Evolutionary conservation across 2,329 filamentous ascomycete species (phyloP).

Genomic region (Arthrinium phaeospermum): DNA sequence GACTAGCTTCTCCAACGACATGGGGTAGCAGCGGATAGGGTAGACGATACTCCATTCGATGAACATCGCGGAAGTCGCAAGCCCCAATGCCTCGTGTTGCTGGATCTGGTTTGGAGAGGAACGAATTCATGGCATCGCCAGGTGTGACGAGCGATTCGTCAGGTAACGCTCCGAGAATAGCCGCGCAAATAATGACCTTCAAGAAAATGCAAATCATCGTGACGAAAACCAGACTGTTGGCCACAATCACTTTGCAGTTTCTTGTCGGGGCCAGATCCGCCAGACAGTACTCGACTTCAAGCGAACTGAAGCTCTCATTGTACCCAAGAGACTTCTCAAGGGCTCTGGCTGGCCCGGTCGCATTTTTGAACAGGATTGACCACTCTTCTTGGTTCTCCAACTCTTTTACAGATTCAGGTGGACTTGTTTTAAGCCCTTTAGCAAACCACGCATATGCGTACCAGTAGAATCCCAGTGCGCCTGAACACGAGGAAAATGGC

Average conservation of each 20-base stretch:
- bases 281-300: neutral
- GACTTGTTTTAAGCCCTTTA: too few relatives aligned
- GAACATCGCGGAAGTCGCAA: neutral
- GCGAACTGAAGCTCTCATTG: neutral
- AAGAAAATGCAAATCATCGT: neutral
- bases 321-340: neutral
- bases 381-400: neutral
- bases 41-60: neutral
- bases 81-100: neutral
- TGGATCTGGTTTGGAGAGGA: neutral
- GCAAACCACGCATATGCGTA: neutral
- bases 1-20: rapidly evolving
- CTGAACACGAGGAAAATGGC: neutral
- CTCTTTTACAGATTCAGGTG: neutral
- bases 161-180: neutral
- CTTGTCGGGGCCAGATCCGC: neutral
- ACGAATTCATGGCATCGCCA: neutral
- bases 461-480: neutral
- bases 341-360: neutral
- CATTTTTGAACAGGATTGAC: neutral
- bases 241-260: neutral
- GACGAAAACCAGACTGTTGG: neutral
- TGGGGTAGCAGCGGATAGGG: neutral
- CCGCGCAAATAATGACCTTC: neutral
- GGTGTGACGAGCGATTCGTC: neutral